These are phyloP conservation scores for Nadsonia commutata DNA, from an alignment of 1,139 yeast genomes.

Conservation along the genomic window DNA sequence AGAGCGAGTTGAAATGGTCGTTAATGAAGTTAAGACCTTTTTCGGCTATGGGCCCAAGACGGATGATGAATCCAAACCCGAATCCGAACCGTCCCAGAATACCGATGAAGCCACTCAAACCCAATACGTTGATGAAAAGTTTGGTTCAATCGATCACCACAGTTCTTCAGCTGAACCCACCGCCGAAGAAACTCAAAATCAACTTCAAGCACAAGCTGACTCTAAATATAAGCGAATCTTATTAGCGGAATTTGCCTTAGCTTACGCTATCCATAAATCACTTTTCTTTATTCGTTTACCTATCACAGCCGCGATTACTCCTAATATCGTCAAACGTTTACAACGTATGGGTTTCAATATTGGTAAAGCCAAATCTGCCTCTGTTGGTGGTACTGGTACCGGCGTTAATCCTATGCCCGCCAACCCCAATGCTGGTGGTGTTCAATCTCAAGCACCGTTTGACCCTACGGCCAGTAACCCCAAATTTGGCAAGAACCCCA, in stretches of 20 bases:
- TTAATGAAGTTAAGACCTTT: conserved; percentile 41
- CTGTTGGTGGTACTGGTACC: conserved; percentile 17
- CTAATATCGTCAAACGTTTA: conserved; percentile 51
- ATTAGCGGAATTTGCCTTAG: conserved; percentile 68
- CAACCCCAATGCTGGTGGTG: conserved; percentile 1
- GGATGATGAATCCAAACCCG: conserved; percentile 3
- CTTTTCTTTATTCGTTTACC: conserved; percentile 69
- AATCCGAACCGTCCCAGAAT: not conserved
- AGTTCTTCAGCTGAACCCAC: not conserved
- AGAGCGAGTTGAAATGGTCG: conserved; percentile 55
- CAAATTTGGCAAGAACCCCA: not conserved
- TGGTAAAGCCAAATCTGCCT: conserved; percentile 33
- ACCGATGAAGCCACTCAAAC: conserved; percentile 1
- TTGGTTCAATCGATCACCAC: conserved; percentile 2
- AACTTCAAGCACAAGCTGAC: conserved; percentile 7
- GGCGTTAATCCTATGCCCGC: conserved; percentile 24
- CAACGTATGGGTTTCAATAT: conserved; percentile 72
- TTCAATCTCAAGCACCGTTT: not conserved
- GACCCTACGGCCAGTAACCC: not conserved
- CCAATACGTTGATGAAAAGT: conserved; percentile 6
- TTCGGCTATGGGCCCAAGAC: conserved; percentile 15
- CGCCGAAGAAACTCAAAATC: not conserved
- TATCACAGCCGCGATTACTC: conserved; percentile 84
- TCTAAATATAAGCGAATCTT: conserved; percentile 16
- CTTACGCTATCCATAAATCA: conserved; percentile 87